phyloP scores from a whole-genome alignment of 257 asterid species.

The Oldenlandia corymbosa region DNA sequence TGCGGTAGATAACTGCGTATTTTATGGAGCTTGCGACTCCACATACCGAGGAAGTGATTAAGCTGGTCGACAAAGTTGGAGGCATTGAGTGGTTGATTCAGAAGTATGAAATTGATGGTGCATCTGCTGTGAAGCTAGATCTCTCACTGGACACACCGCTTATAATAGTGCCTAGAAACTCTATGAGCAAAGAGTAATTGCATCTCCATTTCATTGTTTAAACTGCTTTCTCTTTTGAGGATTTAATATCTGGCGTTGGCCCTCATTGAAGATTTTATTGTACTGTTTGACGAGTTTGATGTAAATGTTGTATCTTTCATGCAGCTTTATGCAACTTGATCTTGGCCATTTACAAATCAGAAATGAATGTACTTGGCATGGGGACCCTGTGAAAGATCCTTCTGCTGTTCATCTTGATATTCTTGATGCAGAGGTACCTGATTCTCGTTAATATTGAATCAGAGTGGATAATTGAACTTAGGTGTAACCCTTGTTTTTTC shows the following conservation, averaged over 20 bases:
- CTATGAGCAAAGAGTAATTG: conserved; percentile 89
- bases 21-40: conserved; percentile 99
- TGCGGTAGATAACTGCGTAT: conserved; percentile 77
- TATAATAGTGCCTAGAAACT: conserved; percentile 84
- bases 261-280: background rate
- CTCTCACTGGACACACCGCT: conserved; percentile 90
- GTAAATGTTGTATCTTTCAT: conserved; percentile 10
- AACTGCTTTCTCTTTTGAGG: background rate
- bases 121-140: conserved; percentile 89
- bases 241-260: background rate
- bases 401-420: conserved; percentile 95
- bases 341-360: conserved; percentile 82
- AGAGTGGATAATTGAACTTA: conserved; percentile 3
- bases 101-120: conserved; percentile 96
- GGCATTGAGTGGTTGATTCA: conserved; percentile 98
- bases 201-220: conserved; percentile 15
- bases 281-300: background rate
- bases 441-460: conserved; percentile 13
- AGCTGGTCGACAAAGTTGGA: conserved; percentile 95
- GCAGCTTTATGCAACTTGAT: conserved; percentile 99
- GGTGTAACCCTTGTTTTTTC: conserved; percentile 22
- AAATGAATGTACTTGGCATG: conserved; percentile 86
- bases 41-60: conserved; percentile 87
- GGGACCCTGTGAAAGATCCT: conserved; percentile 78
- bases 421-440: conserved; percentile 86